Base-by-base conservation (phyloP, 352 stramenopile genomes). In the Globisporangium alternatum region DNA sequence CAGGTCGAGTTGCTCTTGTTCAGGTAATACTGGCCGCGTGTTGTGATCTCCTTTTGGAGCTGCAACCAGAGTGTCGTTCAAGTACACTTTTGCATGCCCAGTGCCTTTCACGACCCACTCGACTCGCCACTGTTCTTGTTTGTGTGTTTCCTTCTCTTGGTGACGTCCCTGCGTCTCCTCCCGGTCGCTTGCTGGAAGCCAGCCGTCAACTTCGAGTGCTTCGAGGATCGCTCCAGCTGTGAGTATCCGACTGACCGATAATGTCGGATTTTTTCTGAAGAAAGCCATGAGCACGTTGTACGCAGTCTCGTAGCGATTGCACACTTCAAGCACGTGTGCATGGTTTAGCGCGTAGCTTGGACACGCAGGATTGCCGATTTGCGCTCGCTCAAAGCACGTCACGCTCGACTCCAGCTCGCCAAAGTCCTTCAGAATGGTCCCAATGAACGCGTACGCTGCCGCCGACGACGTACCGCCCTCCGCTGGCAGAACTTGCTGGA, bases 371-470 rank as follows among this genome's bases (percentile, higher is more conserved):
- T 76, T 69, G 10, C 75, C 67, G 4, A 53, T 17, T n/a, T 83
- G 66, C 0, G 82, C 77, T 25, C 79, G 71, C 31, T 83, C 70
- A 60, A 90, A 91, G 64, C 83, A 92, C 17, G 22, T 37, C 13
- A 90, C 70, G 33, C 73, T 78, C 5, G 78, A 70, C 10, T 88
- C 73, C 19, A 92, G 37, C 9, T 69, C 83, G 0, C 85, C 66
- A 64, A 78, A 83, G 47, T 94, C 85, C 59, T 92, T 94, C 8
- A 91, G 45, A 62, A 94, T 83, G 0, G 83, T 91, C 5, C 80
- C 85, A 4, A 89, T 78, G 61, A 89, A 94, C 13, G 83, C 85
- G 47, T 91, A 92, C 17, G 78, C 81, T 3, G 80, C 74, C 28
- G 80, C 85, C 10, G 83, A 78, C 12, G 80, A 83, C 13, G 71